Percentiles rank a stretch among this genome's conserved stretches.
Evolutionary conservation across 768 basidiomycete species (phyloP).

Genomic region (Trametes cinnabarina): DNA sequence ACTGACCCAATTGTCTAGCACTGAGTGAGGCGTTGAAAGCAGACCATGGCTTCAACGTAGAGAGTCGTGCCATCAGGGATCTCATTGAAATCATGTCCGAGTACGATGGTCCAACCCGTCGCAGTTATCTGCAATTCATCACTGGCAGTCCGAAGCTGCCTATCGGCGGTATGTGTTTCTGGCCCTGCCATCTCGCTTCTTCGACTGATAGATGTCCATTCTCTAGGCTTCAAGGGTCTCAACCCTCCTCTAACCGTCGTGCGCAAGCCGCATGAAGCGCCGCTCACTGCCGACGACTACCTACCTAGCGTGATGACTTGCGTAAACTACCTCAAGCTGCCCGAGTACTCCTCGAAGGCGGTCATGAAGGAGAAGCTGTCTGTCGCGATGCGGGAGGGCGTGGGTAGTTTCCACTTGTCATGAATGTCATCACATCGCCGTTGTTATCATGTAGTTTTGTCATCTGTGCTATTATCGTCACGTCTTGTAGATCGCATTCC

Average conservation of each 20-base stretch:
- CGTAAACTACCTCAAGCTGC: constrained; percentile 93
- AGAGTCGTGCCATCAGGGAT: constrained; percentile 87
- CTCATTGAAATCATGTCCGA: constrained; percentile 84
- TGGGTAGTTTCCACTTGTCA: constrained; percentile 96
- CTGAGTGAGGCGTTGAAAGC: constrained; percentile 90
- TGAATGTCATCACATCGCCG: constrained; percentile 37
- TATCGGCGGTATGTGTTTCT: constrained; percentile 74
- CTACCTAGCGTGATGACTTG: constrained; percentile 99
- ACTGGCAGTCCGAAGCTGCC: constrained; percentile 97
- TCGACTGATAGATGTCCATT: neutral
- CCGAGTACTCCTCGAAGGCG: constrained; percentile 87
- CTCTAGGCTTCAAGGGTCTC: constrained; percentile 85
- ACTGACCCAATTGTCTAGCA: constrained; percentile 45
- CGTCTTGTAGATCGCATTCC: constrained; percentile 19
- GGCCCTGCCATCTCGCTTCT: neutral
- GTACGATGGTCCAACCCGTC: constrained; percentile 69
- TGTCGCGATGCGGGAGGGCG: constrained; percentile 88
- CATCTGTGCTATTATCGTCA: constrained; percentile 21
- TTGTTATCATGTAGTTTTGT: constrained; percentile 15
- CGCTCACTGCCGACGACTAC: constrained; percentile 89
- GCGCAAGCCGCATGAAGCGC: constrained; percentile 91
- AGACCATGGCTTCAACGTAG: constrained; percentile 96
- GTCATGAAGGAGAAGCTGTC: constrained; percentile 82
- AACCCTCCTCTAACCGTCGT: constrained; percentile 95
- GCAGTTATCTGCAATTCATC: constrained; percentile 93